A percentile compares a stretch with the other conserved stretches of the same genome.
These are phyloP conservation scores for Candida jianshihensis DNA, from an alignment of 805 yeast genomes.

Conservation along the genomic window DNA sequence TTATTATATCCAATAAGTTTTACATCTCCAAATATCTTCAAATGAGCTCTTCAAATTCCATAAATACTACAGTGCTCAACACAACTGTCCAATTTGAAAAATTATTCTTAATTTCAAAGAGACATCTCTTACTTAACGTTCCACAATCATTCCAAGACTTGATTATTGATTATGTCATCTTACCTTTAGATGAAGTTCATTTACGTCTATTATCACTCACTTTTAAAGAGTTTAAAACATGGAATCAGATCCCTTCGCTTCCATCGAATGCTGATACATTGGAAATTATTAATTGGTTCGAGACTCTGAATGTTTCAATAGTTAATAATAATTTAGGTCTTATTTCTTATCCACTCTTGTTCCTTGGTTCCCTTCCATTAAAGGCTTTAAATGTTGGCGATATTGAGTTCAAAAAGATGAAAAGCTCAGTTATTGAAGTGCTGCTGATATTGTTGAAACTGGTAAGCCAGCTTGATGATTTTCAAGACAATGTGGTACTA, in stretches of 20 bases:
- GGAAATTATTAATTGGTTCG: no score
- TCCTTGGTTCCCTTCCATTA: conserved; percentile 20
- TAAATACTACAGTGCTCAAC: neutral
- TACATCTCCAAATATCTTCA: conserved; percentile 16
- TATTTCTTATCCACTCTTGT: conserved; percentile 41
- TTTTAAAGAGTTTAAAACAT: conserved; percentile 37
- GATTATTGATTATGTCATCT: conserved; percentile 38
- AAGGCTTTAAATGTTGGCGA: neutral
- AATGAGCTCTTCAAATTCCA: conserved; percentile 5
- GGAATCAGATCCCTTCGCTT: neutral
- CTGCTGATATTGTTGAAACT: conserved; percentile 8
- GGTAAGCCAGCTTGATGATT: neutral
- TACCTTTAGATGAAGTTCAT: conserved; percentile 32
- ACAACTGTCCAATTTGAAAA: conserved; percentile 14
- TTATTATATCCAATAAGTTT: conserved; percentile 43
- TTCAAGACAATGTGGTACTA: conserved; percentile 6
- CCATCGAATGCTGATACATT: no score
- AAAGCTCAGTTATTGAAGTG: conserved; percentile 4
- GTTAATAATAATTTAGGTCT: conserved; percentile 48
- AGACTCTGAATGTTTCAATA: conserved; percentile 17
- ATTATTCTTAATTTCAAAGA: conserved; percentile 37
- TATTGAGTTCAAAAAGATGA: neutral
- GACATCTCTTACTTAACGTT: conserved; percentile 42
- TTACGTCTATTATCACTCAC: conserved; percentile 41
- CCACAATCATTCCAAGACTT: conserved; percentile 45